Conservation (phyloP, 441 rosid species). For the Viola pubescens region DNA sequence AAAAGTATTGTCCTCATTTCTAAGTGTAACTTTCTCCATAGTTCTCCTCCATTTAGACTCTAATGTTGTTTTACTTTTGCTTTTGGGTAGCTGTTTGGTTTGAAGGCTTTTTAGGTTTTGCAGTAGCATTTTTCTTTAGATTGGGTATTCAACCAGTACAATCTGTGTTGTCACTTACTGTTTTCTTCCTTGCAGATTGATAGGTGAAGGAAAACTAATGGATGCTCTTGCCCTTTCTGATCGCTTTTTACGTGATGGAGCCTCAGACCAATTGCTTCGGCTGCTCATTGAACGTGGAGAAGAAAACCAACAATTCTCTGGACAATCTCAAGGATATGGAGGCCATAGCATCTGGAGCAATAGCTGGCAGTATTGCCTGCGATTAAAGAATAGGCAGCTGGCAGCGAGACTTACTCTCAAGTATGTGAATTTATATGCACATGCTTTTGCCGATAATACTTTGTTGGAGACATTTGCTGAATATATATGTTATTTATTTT, state of each 20-base stretch:
- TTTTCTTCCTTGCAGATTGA: slow-evolving; percentile 44
- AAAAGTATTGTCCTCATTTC: background rate
- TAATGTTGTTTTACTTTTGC: background rate
- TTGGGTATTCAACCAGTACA: background rate
- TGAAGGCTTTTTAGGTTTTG: background rate
- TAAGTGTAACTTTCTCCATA: background rate
- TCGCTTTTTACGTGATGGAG: slow-evolving; percentile 88
- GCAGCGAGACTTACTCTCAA: slow-evolving; percentile 87
- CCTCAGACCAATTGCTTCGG: slow-evolving; percentile 85
- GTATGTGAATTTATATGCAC: slow-evolving; percentile 35
- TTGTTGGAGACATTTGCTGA: no score
- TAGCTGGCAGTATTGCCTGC: slow-evolving; percentile 97
- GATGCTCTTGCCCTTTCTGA: slow-evolving; percentile 99
- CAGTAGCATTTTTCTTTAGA: background rate
- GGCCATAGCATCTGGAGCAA: slow-evolving; percentile 64
- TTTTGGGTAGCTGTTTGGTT: background rate
- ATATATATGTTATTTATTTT: no score
- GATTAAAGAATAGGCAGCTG: slow-evolving; percentile 86
- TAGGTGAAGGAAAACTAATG: slow-evolving; percentile 83
- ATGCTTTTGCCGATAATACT: no score
- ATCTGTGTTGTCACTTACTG: slow-evolving; percentile 1
- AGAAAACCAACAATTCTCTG: slow-evolving; percentile 49
- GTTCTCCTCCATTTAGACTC: background rate
- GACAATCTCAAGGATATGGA: slow-evolving; percentile 49
- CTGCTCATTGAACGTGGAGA: slow-evolving; percentile 73